Base-by-base conservation (phyloP, 768 basidiomycete genomes). In the Vishniacozyma victoriae region DNA sequence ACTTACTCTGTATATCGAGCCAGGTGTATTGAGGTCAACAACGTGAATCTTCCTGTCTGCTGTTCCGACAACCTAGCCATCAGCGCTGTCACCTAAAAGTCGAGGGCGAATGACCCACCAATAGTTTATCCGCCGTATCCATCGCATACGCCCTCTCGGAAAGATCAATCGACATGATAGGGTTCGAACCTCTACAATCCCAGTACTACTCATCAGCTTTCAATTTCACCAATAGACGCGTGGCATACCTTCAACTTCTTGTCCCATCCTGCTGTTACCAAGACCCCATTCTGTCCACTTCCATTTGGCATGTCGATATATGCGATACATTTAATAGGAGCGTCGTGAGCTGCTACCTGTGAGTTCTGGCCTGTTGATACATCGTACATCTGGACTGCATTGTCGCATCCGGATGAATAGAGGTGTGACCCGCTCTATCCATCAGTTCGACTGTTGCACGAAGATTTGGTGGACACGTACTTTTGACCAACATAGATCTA, bases 191-290 rank as follows among this genome's bases (percentile, higher is more conserved):
- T 25, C 88, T 81, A 52, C 91, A 72, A 72, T 95, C 89, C 92
- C 92, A 97, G 63, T 95, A 96, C 89, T 95, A 59, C 15, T 27
- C 5, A 47, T 24, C 9, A 42, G 25, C 23, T 15, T 14, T 18
- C 5, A 5, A 13, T 11, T 13, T 16, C 12, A n/a, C 14, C 23
- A 29, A 35, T 2, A 29, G 20, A 5, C 25, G 29, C 40, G 19
- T 23, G 14, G n/a, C 74, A 46, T 57, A 91, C 92, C 78, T 91
- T 93, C 67, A 97, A 73, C 1, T 88, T 93, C 74, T 93, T 93
- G 72, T 99, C 93, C 95, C 95, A 99, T 44, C 89, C 90, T 9
- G 91, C 95, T 1, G 93, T 96, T 12, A 84, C 87, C 16, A 92
- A 76, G 54, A 92, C 53, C 15, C 54, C 54, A 22, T 79, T 79